Percentiles rank a stretch among this genome's conserved stretches.
Conservation (phyloP, 345 rosid genomes). For the Eucalyptus tenuipes region DNA sequence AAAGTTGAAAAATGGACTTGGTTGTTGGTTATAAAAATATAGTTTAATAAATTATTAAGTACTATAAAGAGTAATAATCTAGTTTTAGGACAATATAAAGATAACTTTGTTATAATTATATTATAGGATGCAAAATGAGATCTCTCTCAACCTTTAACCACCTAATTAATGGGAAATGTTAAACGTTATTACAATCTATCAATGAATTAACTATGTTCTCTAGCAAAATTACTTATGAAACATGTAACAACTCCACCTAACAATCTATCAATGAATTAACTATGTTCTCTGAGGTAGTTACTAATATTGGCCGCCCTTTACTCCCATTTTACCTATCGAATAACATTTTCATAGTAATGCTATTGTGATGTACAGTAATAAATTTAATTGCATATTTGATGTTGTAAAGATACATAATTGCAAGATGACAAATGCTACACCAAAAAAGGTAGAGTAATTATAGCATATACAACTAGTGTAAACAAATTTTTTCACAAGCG, state of each 20-base stretch:
- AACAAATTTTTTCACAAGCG: not conserved
- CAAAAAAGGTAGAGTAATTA: not conserved
- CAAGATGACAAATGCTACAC: not conserved
- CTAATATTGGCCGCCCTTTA: not conserved
- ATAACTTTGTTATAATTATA: not conserved
- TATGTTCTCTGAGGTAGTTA: not conserved
- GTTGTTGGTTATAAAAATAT: too few species aligned
- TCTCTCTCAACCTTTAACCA: not conserved
- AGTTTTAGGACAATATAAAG: not conserved
- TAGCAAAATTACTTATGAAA: too few species aligned
- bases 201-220: too few species aligned
- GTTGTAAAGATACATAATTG: not conserved
- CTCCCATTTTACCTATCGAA: not conserved
- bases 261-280: too few species aligned
- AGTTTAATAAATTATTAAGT: not conserved
- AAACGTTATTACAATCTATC: too few species aligned
- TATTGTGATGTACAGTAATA: not conserved
- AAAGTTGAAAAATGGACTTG: too few species aligned
- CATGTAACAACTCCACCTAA: too few species aligned
- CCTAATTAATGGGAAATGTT: too few species aligned
- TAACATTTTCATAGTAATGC: not conserved
- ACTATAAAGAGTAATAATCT: not conserved
- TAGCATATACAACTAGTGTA: not conserved
- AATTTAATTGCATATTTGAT: not conserved
- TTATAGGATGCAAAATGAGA: not conserved